These are phyloP conservation scores for Kwoniella shandongensis DNA, from an alignment of 768 basidiomycete genomes.

Conservation along the genomic window DNA sequence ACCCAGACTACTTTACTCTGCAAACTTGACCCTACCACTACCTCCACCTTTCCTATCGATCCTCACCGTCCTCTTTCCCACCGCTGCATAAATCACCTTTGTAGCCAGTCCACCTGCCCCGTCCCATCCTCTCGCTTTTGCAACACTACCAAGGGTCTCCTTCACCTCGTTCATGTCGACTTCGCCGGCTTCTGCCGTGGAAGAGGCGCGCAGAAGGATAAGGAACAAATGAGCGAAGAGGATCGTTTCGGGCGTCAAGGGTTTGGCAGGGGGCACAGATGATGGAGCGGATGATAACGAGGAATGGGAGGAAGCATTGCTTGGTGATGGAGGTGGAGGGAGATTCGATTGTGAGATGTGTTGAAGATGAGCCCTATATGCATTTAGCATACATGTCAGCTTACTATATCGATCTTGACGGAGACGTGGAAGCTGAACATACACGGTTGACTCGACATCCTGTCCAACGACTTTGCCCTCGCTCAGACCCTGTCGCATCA, in stretches of 20 bases:
- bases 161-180: conserved; percentile 41
- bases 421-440: conserved; percentile 15
- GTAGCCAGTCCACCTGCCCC: conserved; percentile 26
- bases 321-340: conserved; percentile 27
- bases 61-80: conserved; percentile 41
- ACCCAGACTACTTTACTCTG: conserved; percentile 4
- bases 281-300: conserved; percentile 31
- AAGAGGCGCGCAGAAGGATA: conserved; percentile 20
- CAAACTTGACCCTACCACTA: conserved; percentile 28
- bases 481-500: conserved; percentile 31
- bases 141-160: conserved; percentile 26
- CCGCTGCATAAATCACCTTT: conserved; percentile 44
- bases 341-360: conserved; percentile 29
- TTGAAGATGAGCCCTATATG: conserved; percentile 32
- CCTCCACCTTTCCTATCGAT: conserved; percentile 41
- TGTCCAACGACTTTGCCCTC: conserved; percentile 7
- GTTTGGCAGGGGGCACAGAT: conserved; percentile 2
- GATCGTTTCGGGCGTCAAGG: conserved; percentile 37
- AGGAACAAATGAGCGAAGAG: conserved; percentile 38
- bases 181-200: background rate
- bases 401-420: background rate
- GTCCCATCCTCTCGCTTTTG: conserved; percentile 39
- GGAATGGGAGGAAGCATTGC: conserved; percentile 30
- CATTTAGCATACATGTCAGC: background rate
- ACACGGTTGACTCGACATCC: conserved; percentile 20